These are phyloP conservation scores for Metschnikowia gruessii DNA, from an alignment of 805 yeast genomes.

Conservation along the genomic window DNA sequence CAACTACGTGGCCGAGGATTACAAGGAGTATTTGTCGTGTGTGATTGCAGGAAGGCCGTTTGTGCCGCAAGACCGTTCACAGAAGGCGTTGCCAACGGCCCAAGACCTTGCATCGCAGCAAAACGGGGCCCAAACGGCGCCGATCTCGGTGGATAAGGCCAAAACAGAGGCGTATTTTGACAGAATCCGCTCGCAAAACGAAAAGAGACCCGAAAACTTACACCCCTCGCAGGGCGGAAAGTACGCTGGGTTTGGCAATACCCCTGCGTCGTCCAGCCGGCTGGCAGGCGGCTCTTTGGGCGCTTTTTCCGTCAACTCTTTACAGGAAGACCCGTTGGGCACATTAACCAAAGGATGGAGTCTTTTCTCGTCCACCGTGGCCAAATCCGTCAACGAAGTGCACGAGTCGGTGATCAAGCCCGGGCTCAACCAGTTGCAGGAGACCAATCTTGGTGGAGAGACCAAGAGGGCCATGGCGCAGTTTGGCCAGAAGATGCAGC, in stretches of 20 bases:
- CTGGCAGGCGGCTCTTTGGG: conserved; percentile 44
- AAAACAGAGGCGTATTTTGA: conserved; percentile 83
- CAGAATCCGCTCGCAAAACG: conserved; percentile 69
- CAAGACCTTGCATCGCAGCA: not conserved
- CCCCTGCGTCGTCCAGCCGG: conserved; percentile 50
- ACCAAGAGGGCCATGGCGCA: conserved; percentile 94
- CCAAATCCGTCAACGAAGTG: conserved; percentile 80
- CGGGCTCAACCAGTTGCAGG: conserved; percentile 72
- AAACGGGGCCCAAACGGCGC: conserved; percentile 9
- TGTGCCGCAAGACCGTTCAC: conserved; percentile 59
- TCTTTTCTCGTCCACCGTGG: conserved; percentile 78
- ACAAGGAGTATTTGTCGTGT: conserved; percentile 76
- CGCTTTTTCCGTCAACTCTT: conserved; percentile 60
- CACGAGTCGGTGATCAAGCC: conserved; percentile 89
- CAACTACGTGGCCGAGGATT: conserved; percentile 91
- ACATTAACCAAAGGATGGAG: conserved; percentile 94
- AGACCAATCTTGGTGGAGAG: conserved; percentile 74
- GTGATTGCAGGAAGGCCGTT: conserved; percentile 71
- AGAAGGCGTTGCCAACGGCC: conserved; percentile 23
- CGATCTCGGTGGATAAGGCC: conserved; percentile 40
- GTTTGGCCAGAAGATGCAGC: conserved; percentile 91
- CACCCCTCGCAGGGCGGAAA: conserved; percentile 96
- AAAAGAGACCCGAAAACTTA: conserved; percentile 66
- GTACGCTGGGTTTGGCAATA: conserved; percentile 86
- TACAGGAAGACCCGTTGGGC: conserved; percentile 86